Conservation (phyloP, 352 stramenopile species). For the Phytophthora syringae region DNA sequence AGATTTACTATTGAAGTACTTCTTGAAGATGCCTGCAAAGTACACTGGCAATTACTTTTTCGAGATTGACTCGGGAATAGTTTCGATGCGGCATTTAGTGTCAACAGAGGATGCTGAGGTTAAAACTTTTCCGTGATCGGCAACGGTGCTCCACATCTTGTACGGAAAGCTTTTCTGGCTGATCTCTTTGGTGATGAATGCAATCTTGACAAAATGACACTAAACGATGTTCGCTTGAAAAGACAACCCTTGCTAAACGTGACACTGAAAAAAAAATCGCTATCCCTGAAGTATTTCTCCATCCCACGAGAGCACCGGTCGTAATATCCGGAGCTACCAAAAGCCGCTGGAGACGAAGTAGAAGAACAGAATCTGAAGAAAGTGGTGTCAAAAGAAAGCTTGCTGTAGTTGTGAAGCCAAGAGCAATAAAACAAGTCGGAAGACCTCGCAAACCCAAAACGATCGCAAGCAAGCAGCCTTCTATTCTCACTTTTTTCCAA, state of each 20-base stretch:
- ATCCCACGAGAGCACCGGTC: neutral
- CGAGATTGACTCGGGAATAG: constrained; percentile 10
- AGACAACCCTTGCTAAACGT: neutral
- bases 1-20: neutral
- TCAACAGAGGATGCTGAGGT: neutral
- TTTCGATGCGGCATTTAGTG: constrained; percentile 7
- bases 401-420: neutral
- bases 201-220: neutral
- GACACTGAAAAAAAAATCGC: constrained; percentile 9
- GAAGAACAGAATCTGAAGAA: constrained; percentile 1
- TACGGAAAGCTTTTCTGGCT: neutral
- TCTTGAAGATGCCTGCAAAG: neutral
- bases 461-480: neutral
- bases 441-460: neutral
- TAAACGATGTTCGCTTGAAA: neutral
- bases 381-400: neutral
- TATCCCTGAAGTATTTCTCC: constrained; percentile 9
- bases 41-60: constrained; percentile 16
- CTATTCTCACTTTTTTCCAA: neutral
- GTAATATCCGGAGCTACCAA: neutral
- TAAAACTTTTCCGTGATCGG: constrained; percentile 5
- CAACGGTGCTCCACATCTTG: neutral
- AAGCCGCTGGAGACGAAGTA: too few species aligned
- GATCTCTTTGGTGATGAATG: neutral
- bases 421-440: neutral